Conservation (phyloP, 345 rosid genomes). For the Eucalyptus urophylla region DNA sequence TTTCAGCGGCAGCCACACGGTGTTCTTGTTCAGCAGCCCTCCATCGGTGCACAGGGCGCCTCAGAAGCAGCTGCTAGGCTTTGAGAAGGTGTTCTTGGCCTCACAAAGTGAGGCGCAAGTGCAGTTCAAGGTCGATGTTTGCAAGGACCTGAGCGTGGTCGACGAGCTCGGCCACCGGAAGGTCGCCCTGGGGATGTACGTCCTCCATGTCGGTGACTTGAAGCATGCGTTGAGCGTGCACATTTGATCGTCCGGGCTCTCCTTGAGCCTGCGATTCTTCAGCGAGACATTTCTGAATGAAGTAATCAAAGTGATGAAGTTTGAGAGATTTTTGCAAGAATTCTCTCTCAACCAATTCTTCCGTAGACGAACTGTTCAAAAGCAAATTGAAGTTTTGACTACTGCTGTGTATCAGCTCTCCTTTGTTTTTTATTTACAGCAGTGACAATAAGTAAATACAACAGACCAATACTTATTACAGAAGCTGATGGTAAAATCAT, state of each 20-base stretch:
- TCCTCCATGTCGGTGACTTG: constrained; percentile 64
- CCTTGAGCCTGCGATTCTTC: neutral
- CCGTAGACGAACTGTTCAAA: neutral
- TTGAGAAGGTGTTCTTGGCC: constrained; percentile 48
- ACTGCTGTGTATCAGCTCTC: neutral
- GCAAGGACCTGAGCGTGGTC: constrained; percentile 69
- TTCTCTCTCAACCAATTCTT: neutral
- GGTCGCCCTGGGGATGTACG: constrained; percentile 50
- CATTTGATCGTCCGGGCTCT: constrained; percentile 16
- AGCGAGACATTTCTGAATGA: neutral
- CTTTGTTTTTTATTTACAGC: neutral
- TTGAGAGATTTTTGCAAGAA: neutral
- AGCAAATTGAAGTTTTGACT: neutral
- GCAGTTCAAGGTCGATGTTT: constrained; percentile 51
- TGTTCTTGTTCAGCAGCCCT: constrained; percentile 59
- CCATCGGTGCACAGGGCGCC: constrained; percentile 67
- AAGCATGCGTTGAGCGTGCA: constrained; percentile 42
- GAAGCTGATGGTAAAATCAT: neutral
- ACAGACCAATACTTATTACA: neutral
- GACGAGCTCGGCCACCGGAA: constrained; percentile 57
- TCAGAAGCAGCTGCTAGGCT: constrained; percentile 50
- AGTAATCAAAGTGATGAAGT: neutral
- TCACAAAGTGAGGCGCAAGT: constrained; percentile 16
- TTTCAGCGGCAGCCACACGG: constrained; percentile 53
- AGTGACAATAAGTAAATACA: neutral